Evolutionary conservation across 805 yeast species (phyloP).

Genomic region (Ogataea ramenticola): DNA sequence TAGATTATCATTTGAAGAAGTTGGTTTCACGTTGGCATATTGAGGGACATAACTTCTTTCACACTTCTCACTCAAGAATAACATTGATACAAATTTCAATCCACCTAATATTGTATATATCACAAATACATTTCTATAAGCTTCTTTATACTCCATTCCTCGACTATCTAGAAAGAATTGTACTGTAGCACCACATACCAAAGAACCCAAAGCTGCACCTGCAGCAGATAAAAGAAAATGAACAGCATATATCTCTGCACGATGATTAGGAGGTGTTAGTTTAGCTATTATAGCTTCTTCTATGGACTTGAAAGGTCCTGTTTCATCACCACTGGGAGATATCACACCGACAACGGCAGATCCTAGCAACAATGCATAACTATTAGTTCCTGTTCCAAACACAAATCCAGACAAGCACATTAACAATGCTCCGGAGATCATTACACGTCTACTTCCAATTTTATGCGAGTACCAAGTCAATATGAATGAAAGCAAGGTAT

Average conservation of each 20-base stretch:
- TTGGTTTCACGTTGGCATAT: slow-evolving; percentile 6
- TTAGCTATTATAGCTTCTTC: slow-evolving; percentile 83
- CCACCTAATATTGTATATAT: slow-evolving; percentile 49
- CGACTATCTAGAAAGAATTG: slow-evolving; percentile 31
- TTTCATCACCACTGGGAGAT: slow-evolving; percentile 84
- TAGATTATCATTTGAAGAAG: neutral
- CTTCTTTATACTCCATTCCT: slow-evolving; percentile 29
- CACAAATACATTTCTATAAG: slow-evolving; percentile 53
- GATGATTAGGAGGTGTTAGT: slow-evolving; percentile 52
- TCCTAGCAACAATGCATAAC: slow-evolving; percentile 45
- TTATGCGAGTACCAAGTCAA: slow-evolving; percentile 73
- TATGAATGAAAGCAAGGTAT: slow-evolving; percentile 59
- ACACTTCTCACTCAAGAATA: slow-evolving; percentile 43
- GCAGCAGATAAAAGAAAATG: slow-evolving; percentile 62
- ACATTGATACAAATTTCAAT: slow-evolving; percentile 42
- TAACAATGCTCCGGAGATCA: slow-evolving; percentile 55
- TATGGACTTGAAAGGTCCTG: slow-evolving; percentile 83
- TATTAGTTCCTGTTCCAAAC: slow-evolving; percentile 46
- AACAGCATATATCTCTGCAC: slow-evolving; percentile 71
- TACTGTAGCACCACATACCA: slow-evolving; percentile 53
- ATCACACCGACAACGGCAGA: slow-evolving; percentile 84
- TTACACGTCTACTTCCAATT: slow-evolving; percentile 60
- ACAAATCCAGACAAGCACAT: slow-evolving; percentile 64
- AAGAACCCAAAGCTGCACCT: slow-evolving; percentile 72
- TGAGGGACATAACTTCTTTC: slow-evolving; percentile 32